phyloP scores from a whole-genome alignment of 441 rosid species.

The Gossypium davidsonii region DNA sequence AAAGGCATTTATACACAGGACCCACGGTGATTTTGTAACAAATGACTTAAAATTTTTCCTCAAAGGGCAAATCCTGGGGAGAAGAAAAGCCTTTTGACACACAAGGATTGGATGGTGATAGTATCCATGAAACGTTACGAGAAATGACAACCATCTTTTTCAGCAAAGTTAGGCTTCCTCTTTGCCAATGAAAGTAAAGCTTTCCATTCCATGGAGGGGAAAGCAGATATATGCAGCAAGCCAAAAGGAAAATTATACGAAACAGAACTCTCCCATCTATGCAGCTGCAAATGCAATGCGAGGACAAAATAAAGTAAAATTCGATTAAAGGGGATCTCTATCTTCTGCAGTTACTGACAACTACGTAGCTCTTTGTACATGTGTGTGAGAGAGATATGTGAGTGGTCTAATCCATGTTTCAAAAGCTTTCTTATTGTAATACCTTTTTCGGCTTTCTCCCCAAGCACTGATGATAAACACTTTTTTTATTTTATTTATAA shows the following conservation, averaged over 20 bases:
- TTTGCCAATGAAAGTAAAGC: conserved; percentile 17
- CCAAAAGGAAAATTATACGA: neutral
- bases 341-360: conserved; percentile 38
- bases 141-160: conserved; percentile 26
- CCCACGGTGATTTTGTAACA: conserved; percentile 14
- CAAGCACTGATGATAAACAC: too few relatives aligned
- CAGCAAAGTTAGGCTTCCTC: conserved; percentile 21
- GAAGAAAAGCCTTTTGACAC: neutral
- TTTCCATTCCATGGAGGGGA: neutral
- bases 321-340: conserved; percentile 28
- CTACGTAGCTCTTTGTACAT: conserved; percentile 7
- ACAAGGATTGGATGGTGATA: conserved; percentile 24
- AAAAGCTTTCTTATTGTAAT: conserved; percentile 9
- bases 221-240: neutral
- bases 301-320: conserved; percentile 23
- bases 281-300: neutral
- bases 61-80: neutral
- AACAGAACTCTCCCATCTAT: neutral
- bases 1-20: neutral
- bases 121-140: conserved; percentile 19
- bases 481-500: too few relatives aligned
- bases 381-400: conserved; percentile 21
- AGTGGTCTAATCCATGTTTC: conserved; percentile 36
- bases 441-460: neutral
- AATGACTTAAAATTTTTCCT: conserved; percentile 18